Conservation (phyloP, 225 moss, liverwort and hornwort species). For the Polytrichum commune region DNA sequence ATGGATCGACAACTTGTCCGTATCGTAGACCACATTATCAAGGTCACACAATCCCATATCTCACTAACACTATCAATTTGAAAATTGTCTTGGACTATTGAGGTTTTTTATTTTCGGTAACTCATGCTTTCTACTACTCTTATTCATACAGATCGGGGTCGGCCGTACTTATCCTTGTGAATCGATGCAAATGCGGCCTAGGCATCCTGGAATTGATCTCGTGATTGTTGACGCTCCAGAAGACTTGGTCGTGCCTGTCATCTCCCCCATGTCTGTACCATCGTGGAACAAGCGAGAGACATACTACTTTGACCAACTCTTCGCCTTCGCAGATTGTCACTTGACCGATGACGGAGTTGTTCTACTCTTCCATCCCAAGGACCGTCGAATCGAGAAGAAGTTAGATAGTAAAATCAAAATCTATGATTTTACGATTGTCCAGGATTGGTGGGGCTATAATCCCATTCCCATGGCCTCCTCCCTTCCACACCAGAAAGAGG, state of each 20-base stretch:
- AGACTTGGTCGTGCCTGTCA: not conserved
- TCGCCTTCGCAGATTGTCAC: not conserved
- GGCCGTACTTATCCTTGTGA: conserved; percentile 1
- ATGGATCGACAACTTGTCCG: too few relatives aligned
- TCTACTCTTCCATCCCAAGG: not conserved
- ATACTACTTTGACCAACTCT: not conserved
- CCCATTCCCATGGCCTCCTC: too few relatives aligned
- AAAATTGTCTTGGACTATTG: too few relatives aligned
- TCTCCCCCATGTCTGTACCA: not conserved
- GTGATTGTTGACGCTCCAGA: not conserved
- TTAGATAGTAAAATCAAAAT: too few relatives aligned
- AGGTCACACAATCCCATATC: too few relatives aligned
- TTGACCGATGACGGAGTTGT: conserved; percentile 1
- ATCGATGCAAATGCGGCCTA: conserved; percentile 1
- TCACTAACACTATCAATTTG: too few relatives aligned
- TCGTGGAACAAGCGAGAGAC: not conserved
- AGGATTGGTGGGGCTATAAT: too few relatives aligned
- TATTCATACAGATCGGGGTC: not conserved
- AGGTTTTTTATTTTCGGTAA: not conserved
- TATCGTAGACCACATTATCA: too few relatives aligned
- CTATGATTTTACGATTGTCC: too few relatives aligned
- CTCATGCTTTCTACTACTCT: not conserved
- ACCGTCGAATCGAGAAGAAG: too few relatives aligned
- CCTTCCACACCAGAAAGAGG: too few relatives aligned
- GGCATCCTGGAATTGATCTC: conserved; percentile 1